Evolutionary conservation across 1,284 basidiomycete species (phyloP), one percentile per base, ranked within the genome.

Genomic region (Amylostereum chailletii): DNA sequence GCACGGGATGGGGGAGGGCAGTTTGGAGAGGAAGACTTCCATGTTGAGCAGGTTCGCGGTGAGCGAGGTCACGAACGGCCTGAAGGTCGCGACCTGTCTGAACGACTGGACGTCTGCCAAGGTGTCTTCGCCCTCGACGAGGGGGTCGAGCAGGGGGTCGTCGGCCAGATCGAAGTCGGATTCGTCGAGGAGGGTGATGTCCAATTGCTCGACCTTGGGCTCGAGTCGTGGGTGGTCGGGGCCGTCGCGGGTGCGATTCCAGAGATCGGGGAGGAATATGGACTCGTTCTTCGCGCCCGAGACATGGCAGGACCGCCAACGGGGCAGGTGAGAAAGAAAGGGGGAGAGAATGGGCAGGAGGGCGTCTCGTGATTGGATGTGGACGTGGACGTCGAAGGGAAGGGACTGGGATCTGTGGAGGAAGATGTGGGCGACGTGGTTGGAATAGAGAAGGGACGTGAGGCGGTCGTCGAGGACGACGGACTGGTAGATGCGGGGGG

Each of bases 281-380:
- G 45, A 30, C 41, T 56, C 55, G n/a, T 53, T 53, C 19, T 48
- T 47, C 3, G 47, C 46, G 4, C 55, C 57, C 33, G 40, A 49
- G 19, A 60, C 52, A 30, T 42, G 53, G 40, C 78, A 77, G 1
- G 69, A 65, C 40, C 71, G 66, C 79, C 83, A 82, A 39, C 82
- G 74, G 49, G 66, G 59, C 38, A 84, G 58, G 34, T 71, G 64
- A 8, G 71, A 67, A 1, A 86, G 63, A 39, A 84, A 67, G 6
- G 79, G 81, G 0, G 81, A 80, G 32, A 86, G 65, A 52, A 86
- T 68, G 7, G 82, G 73, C 3, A 86, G 69, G 36, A 86, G 66
- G 50, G 66, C 67, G 54, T 83, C 76, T 26, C 69, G 60, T 49
- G 75, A 68, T 10, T 64, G 50, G n/a, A 79, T 62, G 31, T 76